Percentiles rank a stretch among this genome's conserved stretches.
phyloP scores from a whole-genome alignment of 768 basidiomycete genomes.

The Collybia mongolica region DNA sequence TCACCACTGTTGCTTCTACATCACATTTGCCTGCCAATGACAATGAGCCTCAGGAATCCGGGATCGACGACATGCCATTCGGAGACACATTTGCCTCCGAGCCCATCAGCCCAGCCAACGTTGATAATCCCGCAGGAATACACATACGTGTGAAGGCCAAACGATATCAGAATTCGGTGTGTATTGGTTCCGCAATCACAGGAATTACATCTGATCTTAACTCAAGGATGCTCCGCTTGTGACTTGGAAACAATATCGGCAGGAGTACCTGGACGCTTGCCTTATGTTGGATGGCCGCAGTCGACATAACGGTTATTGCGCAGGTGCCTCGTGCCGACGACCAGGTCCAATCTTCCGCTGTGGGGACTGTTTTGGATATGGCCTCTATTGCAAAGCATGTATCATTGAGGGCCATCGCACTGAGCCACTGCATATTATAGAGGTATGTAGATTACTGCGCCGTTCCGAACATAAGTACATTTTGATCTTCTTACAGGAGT shows the following conservation, averaged over 20 bases:
- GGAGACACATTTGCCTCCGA: background rate
- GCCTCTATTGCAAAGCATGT: background rate
- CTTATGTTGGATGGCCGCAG: constrained; percentile 1
- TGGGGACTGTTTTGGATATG: background rate
- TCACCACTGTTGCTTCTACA: background rate
- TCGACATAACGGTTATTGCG: background rate
- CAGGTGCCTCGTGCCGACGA: background rate
- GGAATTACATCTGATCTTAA: background rate
- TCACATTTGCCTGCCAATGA: background rate
- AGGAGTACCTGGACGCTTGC: background rate
- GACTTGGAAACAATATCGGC: constrained; percentile 1
- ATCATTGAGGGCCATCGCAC: background rate
- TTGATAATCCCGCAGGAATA: background rate
- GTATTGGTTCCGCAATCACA: background rate
- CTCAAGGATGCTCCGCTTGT: constrained; percentile 4
- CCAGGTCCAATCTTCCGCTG: constrained; percentile 1
- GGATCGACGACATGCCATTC: background rate
- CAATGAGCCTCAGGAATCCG: background rate
- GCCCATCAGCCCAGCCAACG: background rate
- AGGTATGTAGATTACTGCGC: background rate
- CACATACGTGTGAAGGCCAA: background rate
- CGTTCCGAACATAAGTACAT: background rate
- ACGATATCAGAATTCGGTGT: constrained; percentile 1
- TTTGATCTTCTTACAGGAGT: background rate
- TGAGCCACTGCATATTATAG: constrained; percentile 4